Base-by-base conservation (phyloP, 202 grass and related monocot species). In the Carex arenaria region DNA sequence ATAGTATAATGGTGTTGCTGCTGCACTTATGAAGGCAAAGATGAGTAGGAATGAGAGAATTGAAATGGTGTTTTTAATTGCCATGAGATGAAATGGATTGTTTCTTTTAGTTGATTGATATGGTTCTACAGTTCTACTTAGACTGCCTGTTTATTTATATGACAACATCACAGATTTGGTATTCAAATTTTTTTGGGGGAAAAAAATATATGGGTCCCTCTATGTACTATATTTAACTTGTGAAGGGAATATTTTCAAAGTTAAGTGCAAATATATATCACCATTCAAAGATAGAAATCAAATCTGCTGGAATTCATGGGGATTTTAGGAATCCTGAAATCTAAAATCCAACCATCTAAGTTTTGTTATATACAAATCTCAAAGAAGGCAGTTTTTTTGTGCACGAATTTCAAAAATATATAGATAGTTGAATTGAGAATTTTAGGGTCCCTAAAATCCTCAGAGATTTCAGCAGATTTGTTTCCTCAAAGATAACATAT, bases 41-140 rank as follows among this genome's bases (percentile, higher is more conserved):
- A 86, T 77, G 79, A 96, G 81, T 78, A 86, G 0, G 4, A 82
- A 36, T 7, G 89, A 51, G 18, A 86, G 54, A 40, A 84, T 60
- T 12, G 70, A 60, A 0, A 63, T 66, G 38, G 73, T 40, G 74
- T 68, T 13, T 36, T 17, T 63, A 31, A 17, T 49, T 12, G 79
- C 92, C 90, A 91, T 92, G 34, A 51, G 22, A 55, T 76, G 22
- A 5, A 13, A 0, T 26, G 15, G 5, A 31, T 55, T 26, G 34
- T 57, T 17, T 11, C 7, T 45, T 45, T 54, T 55, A 75, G 72
- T 54, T 75, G 7, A 55, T 75, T 77, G 49, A 77, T 59, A 59
- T 38, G 28, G 14, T 36, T 57, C 73, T 36, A 23, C 7, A 17
- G 7, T 36, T 57, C 73, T 36, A 47, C 7, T 34, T 9, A 40